Percentiles rank a stretch among this genome's conserved stretches.
Conservation (phyloP, 148 eudicot species). For the Bassia scoparia region DNA sequence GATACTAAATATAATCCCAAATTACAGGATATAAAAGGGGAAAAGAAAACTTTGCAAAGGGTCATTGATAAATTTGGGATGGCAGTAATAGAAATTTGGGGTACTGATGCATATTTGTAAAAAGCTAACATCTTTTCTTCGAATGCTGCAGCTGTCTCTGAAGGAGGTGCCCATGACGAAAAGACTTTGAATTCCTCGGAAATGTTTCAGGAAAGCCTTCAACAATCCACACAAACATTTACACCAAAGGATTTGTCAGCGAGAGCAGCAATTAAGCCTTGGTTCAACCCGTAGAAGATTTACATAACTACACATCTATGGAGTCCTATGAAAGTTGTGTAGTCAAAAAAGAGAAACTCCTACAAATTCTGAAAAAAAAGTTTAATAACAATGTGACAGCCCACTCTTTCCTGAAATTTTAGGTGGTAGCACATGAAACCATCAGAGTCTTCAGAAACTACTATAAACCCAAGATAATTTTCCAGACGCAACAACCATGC, state of each 20-base stretch:
- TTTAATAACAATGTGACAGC: no score
- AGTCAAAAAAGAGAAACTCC: conserved; percentile 15
- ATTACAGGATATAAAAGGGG: no score
- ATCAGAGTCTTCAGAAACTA: conserved; percentile 65
- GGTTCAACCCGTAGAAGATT: conserved; percentile 77
- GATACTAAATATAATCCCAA: no score
- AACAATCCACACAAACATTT: conserved; percentile 69
- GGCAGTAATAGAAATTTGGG: no score
- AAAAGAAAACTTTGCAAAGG: no score
- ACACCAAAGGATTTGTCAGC: conserved; percentile 45
- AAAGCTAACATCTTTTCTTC: not conserved
- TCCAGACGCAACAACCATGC: conserved; percentile 54
- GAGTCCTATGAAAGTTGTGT: conserved; percentile 52
- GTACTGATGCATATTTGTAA: not conserved
- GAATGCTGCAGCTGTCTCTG: conserved; percentile 62
- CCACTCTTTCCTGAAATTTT: conserved; percentile 18
- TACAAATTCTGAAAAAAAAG: no score
- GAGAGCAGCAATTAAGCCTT: conserved; percentile 68
- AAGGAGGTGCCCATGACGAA: conserved; percentile 55
- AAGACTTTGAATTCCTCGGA: conserved; percentile 87
- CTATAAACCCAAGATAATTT: conserved; percentile 41
- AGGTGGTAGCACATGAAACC: conserved; percentile 56
- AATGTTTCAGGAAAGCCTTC: conserved; percentile 57
- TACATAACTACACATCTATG: conserved; percentile 67
- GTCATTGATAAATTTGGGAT: no score